Evolutionary conservation across 2,329 filamentous ascomycete species (phyloP).

Genomic region (Fusarium fujikuroi): DNA sequence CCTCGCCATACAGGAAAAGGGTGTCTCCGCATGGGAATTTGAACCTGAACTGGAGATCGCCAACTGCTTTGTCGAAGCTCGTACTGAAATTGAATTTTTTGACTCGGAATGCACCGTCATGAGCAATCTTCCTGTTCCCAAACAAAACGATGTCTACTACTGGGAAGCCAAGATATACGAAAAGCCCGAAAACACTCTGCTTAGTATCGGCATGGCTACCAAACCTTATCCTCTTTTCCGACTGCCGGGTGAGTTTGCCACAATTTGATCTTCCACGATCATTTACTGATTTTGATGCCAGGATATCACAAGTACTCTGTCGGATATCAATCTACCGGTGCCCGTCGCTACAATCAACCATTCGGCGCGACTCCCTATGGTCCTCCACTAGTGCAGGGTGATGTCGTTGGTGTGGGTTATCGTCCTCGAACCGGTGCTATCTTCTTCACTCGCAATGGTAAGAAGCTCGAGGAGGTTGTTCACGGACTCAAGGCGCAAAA

Average conservation of each 20-base stretch:
- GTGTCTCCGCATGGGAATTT: conserved; percentile 99
- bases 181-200: conserved; percentile 86
- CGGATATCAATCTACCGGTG: conserved; percentile 88
- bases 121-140: conserved; percentile 95
- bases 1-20: conserved; percentile 98
- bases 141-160: conserved; percentile 99
- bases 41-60: conserved; percentile 99
- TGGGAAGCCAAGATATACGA: conserved; percentile 99
- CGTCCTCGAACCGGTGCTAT: conserved; percentile 92
- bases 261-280: conserved; percentile 1
- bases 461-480: conserved; percentile 93
- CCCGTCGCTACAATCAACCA: conserved; percentile 91
- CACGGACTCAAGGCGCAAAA: conserved; percentile 95
- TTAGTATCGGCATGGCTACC: conserved; percentile 94
- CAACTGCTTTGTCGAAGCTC: conserved; percentile 96
- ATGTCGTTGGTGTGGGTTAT: conserved; percentile 96
- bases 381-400: conserved; percentile 87
- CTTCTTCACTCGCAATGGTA: conserved; percentile 98
- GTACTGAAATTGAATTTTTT: conserved; percentile 98
- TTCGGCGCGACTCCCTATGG: conserved; percentile 85
- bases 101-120: conserved; percentile 98
- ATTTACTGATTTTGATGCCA: conserved; percentile 42
- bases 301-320: conserved; percentile 93
- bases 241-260: conserved; percentile 77
- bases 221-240: conserved; percentile 97